Evolutionary conservation across 1,284 basidiomycete species (phyloP).

Genomic region (Sporisorium graminicola): DNA sequence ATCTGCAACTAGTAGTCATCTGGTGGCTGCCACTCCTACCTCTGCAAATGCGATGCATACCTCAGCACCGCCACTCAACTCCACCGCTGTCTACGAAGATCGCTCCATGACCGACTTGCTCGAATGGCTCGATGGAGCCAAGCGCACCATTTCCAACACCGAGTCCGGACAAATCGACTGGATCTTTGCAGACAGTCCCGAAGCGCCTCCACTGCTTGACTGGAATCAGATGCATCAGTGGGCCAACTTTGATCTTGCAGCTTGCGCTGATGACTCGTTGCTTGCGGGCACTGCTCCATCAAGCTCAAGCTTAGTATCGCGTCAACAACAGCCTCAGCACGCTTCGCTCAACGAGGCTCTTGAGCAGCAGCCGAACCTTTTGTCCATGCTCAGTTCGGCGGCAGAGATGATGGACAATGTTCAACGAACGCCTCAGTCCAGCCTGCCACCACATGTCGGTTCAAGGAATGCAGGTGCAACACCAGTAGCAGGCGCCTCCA

Average conservation of each 20-base stretch:
- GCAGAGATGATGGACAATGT: conserved; percentile 18
- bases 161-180: conserved; percentile 24
- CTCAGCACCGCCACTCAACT: neutral
- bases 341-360: neutral
- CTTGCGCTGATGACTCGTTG: too few species aligned
- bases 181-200: conserved; percentile 25
- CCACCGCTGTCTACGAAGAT: neutral
- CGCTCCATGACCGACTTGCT: conserved; percentile 11
- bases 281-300: too few species aligned
- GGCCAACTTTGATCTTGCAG: conserved; percentile 11
- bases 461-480: too few species aligned
- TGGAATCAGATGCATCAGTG: conserved; percentile 19
- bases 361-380: conserved; percentile 5
- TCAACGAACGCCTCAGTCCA: too few species aligned
- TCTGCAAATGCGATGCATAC: too few species aligned
- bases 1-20: too few species aligned
- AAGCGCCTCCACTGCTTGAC: conserved; percentile 17
- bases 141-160: too few species aligned
- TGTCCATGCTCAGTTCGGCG: conserved; percentile 22
- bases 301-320: too few species aligned
- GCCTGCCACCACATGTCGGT: too few species aligned
- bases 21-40: too few species aligned
- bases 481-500: too few species aligned
- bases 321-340: too few species aligned
- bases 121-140: conserved; percentile 22